A percentile compares a stretch with the other conserved stretches of the same genome.
Conservation (phyloP, 495 filamentous ascomycete genomes). For the Staphylotrichum longicolle region DNA sequence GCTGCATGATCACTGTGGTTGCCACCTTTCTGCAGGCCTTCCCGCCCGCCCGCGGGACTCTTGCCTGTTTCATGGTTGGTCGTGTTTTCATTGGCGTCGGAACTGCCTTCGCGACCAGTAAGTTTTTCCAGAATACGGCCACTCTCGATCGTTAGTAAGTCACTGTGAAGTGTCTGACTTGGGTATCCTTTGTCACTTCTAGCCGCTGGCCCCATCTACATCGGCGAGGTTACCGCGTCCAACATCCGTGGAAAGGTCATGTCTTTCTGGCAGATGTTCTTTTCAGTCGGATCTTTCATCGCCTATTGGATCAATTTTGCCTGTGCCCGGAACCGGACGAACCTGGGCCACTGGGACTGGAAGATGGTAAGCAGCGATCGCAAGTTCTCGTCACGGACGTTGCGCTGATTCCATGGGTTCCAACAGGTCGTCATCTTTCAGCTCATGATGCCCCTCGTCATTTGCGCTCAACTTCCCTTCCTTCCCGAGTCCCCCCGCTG, state of each 20-base stretch:
- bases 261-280: slow-evolving; percentile 11
- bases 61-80: not conserved
- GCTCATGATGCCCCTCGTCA: slow-evolving; percentile 3
- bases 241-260: slow-evolving; percentile 4
- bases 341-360: slow-evolving; percentile 4
- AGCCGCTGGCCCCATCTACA: slow-evolving; percentile 5
- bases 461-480: slow-evolving; percentile 2
- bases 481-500: slow-evolving; percentile 5
- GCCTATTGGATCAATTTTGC: slow-evolving; percentile 11
- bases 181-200: not conserved
- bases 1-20: not conserved
- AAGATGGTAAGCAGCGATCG: not conserved
- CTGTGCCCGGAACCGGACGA: not conserved
- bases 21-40: slow-evolving; percentile 3
- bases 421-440: slow-evolving; percentile 4
- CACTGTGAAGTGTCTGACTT: not conserved
- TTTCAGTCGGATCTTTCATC: slow-evolving; percentile 3
- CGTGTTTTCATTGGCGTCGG: slow-evolving; percentile 1
- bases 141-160: not conserved
- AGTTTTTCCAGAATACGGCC: not conserved
- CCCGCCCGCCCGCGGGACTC: not conserved
- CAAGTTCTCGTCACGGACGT: too few relatives aligned
- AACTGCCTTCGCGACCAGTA: not conserved
- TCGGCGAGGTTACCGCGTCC: slow-evolving; percentile 2
- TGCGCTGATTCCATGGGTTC: too few relatives aligned